Evolutionary conservation across 805 yeast genomes (phyloP), one percentile per base, ranked within the genome.

Genomic region (Saturnispora saitoi): DNA sequence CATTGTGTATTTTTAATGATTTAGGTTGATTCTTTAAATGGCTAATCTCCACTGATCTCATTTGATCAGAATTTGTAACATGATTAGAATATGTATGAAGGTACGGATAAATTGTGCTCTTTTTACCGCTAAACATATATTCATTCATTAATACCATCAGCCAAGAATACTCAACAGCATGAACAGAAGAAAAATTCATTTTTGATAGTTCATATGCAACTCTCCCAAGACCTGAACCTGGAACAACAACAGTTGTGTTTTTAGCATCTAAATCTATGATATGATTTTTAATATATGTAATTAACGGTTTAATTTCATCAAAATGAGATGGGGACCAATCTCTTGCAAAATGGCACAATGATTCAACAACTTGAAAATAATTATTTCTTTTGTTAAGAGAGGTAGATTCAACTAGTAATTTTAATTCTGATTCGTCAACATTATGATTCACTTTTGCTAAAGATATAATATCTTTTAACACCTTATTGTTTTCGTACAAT

Each of bases 161-260:
- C 37, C 83, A 75, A 3, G 91, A 84, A 58, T 73, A 78, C 60
- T 90, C 98, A 30, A 87, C 74, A 0, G 95, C 81, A 51, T 81
- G 83, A 0, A 87, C 89, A 7, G 54, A 40, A 7, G 50, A 24
- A 52, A 69, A 74, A 6, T 67, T 58, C 49, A 58, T 17, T 2
- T 17, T 17, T 2, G 80, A 69, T 24, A 87, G 51, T 51, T 81
- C 86, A 59, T 80, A 81, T 1, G 95, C 81, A 0, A 88, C 67
- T 54, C 88, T 69, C 0, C 96, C 96, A 24, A 85, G 69, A 0
- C 98, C 98, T 1, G 93, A 78, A 0, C 98, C 98, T 0, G 98
- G 97, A 1, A 86, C 76, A 4, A 90, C 65, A 0, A 87, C 72
- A 11, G 77, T 64, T 0, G 86, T 76, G 37, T 64, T 54, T 4